Conservation (phyloP, 129 eudicot genomes). For the Erigeron canadensis region DNA sequence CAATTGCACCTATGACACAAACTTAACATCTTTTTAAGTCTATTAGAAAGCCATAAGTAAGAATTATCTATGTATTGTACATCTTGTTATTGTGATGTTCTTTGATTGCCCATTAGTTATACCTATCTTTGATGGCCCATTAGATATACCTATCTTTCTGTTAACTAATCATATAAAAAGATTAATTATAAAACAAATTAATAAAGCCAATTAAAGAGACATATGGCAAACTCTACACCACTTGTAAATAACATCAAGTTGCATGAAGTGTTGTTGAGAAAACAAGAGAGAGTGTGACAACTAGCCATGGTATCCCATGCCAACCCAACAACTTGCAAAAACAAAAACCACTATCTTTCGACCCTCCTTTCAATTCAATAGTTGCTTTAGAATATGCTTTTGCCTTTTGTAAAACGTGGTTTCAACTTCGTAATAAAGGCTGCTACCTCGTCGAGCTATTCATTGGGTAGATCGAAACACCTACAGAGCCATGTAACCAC, state of each 20-base stretch:
- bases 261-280: constrained; percentile 29
- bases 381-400: constrained; percentile 30
- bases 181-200: no score
- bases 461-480: background rate
- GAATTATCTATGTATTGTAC: no score
- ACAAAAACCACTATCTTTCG: constrained; percentile 11
- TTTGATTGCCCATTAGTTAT: no score
- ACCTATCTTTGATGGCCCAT: no score
- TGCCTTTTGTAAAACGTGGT: constrained; percentile 12
- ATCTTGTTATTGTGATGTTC: no score
- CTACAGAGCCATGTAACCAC: no score
- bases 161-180: no score
- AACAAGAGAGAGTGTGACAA: constrained; percentile 30
- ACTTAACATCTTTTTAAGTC: no score
- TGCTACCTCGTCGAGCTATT: background rate
- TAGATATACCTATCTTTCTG: no score
- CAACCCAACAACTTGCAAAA: constrained; percentile 30
- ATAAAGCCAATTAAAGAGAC: background rate
- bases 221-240: constrained; percentile 33
- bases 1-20: no score
- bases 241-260: constrained; percentile 26
- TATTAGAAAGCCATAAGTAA: no score
- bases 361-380: constrained; percentile 11
- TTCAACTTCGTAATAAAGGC: background rate
- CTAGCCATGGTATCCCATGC: constrained; percentile 23